These are phyloP conservation scores for Lanmaoa rubissima DNA, from an alignment of 768 basidiomycete genomes.

Conservation along the genomic window DNA sequence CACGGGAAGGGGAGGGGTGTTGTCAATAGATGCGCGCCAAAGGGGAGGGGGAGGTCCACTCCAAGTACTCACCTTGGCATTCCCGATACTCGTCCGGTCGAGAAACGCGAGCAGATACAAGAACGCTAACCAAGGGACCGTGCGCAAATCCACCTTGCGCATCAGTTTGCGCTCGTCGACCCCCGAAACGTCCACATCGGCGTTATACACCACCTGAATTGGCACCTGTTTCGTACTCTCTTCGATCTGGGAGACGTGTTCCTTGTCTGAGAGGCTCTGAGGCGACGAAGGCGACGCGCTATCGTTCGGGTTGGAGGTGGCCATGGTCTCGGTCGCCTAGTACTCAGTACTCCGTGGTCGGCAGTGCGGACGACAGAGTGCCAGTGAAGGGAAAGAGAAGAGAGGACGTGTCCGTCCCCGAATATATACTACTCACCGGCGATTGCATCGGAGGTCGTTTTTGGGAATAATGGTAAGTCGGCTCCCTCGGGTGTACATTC, in stretches of 20 bases:
- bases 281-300: not conserved
- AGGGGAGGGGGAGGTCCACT: not conserved
- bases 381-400: not conserved
- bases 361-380: not conserved
- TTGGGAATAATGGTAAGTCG: not conserved
- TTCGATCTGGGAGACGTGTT: not conserved
- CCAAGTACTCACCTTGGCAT: constrained; percentile 24
- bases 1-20: no score
- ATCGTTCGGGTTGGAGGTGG: not conserved
- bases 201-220: constrained; percentile 27
- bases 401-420: not conserved
- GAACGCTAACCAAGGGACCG: constrained; percentile 71
- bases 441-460: no score
- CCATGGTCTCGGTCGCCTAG: not conserved
- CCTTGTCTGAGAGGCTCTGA: constrained; percentile 7
- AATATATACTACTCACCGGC: not conserved
- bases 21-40: not conserved
- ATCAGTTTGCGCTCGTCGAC: constrained; percentile 69
- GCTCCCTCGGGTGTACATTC: not conserved
- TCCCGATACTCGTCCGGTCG: constrained; percentile 56
- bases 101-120: constrained; percentile 75
- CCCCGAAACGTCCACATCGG: constrained; percentile 55
- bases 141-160: constrained; percentile 65
- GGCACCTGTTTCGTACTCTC: not conserved
- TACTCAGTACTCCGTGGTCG: not conserved